Percentiles rank a stretch among this genome's conserved stretches.
phyloP scores from a whole-genome alignment of 345 rosid species.

The Capsella bursapastoris region DNA sequence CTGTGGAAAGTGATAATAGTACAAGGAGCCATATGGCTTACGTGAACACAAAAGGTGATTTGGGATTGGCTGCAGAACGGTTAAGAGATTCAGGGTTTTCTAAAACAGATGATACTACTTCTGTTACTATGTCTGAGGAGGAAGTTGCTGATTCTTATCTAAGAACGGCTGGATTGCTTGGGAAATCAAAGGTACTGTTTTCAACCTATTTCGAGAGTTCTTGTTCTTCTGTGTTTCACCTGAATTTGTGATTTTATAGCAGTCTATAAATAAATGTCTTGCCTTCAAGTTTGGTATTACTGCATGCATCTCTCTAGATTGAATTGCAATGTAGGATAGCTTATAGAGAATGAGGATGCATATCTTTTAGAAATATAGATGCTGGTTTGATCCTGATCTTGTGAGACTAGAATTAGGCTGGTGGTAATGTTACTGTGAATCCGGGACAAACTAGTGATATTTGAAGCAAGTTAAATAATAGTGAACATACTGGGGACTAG shows the following conservation, averaged over 20 bases:
- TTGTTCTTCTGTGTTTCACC: not conserved
- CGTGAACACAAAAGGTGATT: slow-evolving; percentile 41
- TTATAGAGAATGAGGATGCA: not conserved
- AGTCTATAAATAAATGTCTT: not conserved
- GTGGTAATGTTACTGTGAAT: not conserved
- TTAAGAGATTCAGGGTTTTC: slow-evolving; percentile 54
- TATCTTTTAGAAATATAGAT: not conserved
- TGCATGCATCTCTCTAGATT: not conserved
- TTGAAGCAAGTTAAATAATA: not conserved
- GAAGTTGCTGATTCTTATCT: slow-evolving; percentile 63
- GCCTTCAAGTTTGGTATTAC: slow-evolving; percentile 7
- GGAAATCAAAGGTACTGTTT: slow-evolving; percentile 68
- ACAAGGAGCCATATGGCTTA: slow-evolving; percentile 42
- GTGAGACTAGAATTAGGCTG: slow-evolving; percentile 5
- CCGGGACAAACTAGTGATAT: not conserved
- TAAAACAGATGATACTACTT: slow-evolving; percentile 41
- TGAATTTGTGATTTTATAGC: not conserved
- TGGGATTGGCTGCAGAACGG: slow-evolving; percentile 51
- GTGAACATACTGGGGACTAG: not conserved
- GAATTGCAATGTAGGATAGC: not conserved
- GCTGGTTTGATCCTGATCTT: not conserved
- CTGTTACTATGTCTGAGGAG: slow-evolving; percentile 52
- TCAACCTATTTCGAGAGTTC: not conserved
- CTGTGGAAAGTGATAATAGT: slow-evolving; percentile 38
- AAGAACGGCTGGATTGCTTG: slow-evolving; percentile 59